Conservation (phyloP, 2,329 filamentous ascomycete species). For the Cercospora citrullina region DNA sequence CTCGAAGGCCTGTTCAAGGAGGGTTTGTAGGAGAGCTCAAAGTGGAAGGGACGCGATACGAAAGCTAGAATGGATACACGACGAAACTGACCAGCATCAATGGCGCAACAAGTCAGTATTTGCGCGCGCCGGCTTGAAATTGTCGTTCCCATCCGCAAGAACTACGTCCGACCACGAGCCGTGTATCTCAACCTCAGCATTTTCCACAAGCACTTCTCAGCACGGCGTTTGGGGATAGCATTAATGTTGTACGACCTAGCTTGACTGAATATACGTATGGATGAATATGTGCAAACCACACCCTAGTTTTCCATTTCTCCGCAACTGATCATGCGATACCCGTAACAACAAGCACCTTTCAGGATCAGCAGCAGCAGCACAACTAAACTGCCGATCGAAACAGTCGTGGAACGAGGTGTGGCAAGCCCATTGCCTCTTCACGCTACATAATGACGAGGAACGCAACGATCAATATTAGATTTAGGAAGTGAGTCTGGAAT, state of each 20-base stretch:
- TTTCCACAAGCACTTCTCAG: not conserved
- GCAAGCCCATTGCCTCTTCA: not conserved
- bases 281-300: not conserved
- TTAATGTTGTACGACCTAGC: constrained; percentile 4
- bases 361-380: not conserved
- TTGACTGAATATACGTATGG: not conserved
- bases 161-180: not conserved
- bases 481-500: not conserved
- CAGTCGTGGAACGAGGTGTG: not conserved
- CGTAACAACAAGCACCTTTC: not conserved
- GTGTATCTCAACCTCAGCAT: not conserved
- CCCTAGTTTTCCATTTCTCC: not conserved
- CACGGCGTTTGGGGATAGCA: not conserved
- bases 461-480: too few species aligned
- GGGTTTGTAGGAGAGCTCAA: constrained; percentile 23
- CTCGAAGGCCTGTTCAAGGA: constrained; percentile 29
- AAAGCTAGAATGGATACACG: not conserved
- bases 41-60: not conserved
- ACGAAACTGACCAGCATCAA: not conserved
- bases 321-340: not conserved
- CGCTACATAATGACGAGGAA: not conserved
- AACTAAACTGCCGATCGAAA: too few species aligned
- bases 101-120: not conserved
- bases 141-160: not conserved
- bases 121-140: not conserved